These are phyloP conservation scores for Macaranga tanarius DNA, from an alignment of 441 rosid species.

Conservation along the genomic window DNA sequence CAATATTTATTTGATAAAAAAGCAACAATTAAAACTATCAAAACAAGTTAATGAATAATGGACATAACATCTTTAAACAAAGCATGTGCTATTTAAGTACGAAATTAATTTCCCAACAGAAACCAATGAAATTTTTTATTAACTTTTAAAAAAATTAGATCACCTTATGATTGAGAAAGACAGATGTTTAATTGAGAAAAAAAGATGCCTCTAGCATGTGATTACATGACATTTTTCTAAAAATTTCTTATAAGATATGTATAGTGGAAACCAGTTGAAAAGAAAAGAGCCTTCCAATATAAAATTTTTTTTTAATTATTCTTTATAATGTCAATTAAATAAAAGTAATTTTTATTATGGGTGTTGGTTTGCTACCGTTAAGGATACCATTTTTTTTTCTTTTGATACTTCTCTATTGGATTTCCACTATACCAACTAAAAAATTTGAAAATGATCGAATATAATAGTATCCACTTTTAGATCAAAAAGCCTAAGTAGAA, in stretches of 20 bases:
- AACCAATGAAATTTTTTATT: background rate
- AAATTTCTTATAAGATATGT: background rate
- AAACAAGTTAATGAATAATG: no score
- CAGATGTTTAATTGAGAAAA: background rate
- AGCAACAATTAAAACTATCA: no score
- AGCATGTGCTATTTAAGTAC: background rate
- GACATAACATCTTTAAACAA: no score
- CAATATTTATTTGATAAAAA: no score
- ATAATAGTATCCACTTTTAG: slow-evolving; percentile 13
- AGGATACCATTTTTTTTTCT: slow-evolving; percentile 27
- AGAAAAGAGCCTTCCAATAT: slow-evolving; percentile 5
- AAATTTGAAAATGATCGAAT: background rate
- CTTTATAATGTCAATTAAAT: background rate
- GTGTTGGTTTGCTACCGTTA: slow-evolving; percentile 31
- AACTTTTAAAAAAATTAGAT: background rate
- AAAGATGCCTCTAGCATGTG: slow-evolving; percentile 24
- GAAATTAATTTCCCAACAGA: slow-evolving; percentile 4
- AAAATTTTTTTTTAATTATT: background rate
- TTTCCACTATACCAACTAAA: slow-evolving; percentile 37
- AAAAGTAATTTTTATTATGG: background rate
- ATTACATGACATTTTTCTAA: background rate
- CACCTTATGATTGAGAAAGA: slow-evolving; percentile 5
- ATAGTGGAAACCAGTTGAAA: slow-evolving; percentile 13
- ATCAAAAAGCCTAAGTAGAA: slow-evolving; percentile 37
- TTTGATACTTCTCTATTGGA: slow-evolving; percentile 29